phyloP scores from a whole-genome alignment of 495 filamentous ascomycete species.

The Umbilicaria muhlenbergii region DNA sequence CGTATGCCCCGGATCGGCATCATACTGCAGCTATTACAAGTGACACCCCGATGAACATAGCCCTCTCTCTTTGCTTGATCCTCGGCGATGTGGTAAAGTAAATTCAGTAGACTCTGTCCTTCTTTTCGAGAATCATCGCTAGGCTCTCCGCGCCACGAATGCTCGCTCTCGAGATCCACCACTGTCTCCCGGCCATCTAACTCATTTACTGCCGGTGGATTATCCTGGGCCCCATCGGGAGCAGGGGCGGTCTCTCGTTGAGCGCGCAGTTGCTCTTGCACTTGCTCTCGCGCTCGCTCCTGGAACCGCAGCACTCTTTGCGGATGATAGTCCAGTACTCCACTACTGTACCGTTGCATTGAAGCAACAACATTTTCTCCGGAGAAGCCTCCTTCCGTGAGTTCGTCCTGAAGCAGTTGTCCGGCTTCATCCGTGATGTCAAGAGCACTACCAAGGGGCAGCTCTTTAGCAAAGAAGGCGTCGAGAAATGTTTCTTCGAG shows the following conservation, averaged over 20 bases:
- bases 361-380: not conserved
- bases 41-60: conserved; percentile 87
- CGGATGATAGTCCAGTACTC: not conserved
- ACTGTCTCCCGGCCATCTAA: conserved; percentile 38
- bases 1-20: conserved; percentile 82
- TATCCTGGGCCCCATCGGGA: conserved; percentile 28
- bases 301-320: not conserved
- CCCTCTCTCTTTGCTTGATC: conserved; percentile 70
- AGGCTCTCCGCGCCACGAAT: conserved; percentile 34
- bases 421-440: conserved; percentile 5
- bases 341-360: not conserved
- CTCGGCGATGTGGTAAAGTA: conserved; percentile 67
- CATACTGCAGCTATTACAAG: conserved; percentile 73
- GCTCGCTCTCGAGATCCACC: conserved; percentile 43
- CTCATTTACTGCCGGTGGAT: conserved; percentile 22
- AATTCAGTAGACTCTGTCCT: conserved; percentile 55
- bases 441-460: conserved; percentile 14
- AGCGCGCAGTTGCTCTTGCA: not conserved
- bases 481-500: conserved; percentile 35
- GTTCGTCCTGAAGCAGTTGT: conserved; percentile 21
- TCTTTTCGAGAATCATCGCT: conserved; percentile 39
- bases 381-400: conserved; percentile 14
- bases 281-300: not conserved
- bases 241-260: conserved; percentile 26
- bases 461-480: conserved; percentile 31